Conservation (phyloP, 2,329 filamentous ascomycete species). For the Calcarisporium arbuscula region DNA sequence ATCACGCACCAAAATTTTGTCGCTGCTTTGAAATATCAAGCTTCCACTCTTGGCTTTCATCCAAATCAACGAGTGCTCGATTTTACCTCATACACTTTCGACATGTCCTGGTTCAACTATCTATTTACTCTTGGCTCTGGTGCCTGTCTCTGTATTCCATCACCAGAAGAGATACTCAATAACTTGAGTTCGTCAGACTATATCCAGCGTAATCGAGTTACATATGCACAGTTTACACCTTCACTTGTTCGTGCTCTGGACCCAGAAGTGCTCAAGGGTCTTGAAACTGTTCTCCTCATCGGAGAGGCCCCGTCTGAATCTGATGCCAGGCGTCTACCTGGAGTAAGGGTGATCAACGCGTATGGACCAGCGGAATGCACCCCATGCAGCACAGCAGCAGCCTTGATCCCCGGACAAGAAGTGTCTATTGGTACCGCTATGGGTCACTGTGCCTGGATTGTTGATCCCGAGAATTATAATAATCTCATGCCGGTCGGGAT, state of each 20-base stretch:
- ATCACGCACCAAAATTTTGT: constrained; percentile 4
- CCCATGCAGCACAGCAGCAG: background rate
- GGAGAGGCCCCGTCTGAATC: too few relatives aligned
- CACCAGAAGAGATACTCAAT: constrained; percentile 6
- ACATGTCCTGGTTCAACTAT: constrained; percentile 8
- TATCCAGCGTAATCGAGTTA: too few relatives aligned
- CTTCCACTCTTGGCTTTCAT: background rate
- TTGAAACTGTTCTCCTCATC: constrained; percentile 7
- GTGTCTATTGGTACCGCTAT: background rate
- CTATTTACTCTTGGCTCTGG: constrained; percentile 9
- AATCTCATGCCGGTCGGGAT: constrained; percentile 21
- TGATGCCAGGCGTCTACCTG: too few relatives aligned
- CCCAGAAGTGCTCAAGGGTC: constrained; percentile 5
- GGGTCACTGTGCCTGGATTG: constrained; percentile 3
- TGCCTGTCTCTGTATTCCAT: constrained; percentile 13
- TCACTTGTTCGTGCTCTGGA: constrained; percentile 3
- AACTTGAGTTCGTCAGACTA: too few relatives aligned
- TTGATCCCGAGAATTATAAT: constrained; percentile 1
- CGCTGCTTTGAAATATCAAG: constrained; percentile 3
- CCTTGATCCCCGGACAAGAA: too few relatives aligned
- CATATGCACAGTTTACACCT: constrained; percentile 8
- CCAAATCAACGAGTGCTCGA: constrained; percentile 6
- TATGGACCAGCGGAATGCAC: constrained; percentile 2
- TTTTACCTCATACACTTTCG: constrained; percentile 16
- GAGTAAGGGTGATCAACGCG: background rate